phyloP scores from a whole-genome alignment of 1,284 basidiomycete species.

The Sporisorium reilianum region DNA sequence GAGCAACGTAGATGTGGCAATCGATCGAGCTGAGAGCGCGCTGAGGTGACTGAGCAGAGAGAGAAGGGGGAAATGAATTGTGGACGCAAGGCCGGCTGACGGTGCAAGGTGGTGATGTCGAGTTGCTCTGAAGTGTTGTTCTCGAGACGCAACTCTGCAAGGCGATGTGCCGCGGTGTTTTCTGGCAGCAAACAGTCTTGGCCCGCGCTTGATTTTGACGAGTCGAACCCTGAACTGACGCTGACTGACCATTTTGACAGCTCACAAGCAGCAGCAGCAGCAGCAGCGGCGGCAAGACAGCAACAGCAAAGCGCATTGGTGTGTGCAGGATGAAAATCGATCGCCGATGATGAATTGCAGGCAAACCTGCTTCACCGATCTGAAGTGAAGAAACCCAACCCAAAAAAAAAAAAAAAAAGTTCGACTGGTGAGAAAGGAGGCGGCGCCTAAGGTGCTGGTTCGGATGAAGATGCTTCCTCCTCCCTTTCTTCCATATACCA shows the following conservation, averaged over 20 bases:
- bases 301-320: neutral
- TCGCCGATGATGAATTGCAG: conserved; percentile 8
- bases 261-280: conserved; percentile 3
- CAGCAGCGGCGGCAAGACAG: neutral
- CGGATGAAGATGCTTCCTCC: neutral
- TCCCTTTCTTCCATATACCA: conserved; percentile 31
- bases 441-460: no score
- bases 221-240: conserved; percentile 1
- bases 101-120: neutral
- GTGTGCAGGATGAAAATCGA: neutral
- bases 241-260: conserved; percentile 7
- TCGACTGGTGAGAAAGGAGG: neutral
- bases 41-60: neutral
- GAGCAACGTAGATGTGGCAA: neutral
- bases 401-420: neutral
- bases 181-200: neutral
- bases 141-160: neutral
- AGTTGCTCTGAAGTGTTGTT: conserved; percentile 4
- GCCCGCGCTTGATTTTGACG: conserved; percentile 1
- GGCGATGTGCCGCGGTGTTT: neutral
- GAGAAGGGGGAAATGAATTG: neutral
- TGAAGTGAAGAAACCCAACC: neutral
- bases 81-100: neutral
- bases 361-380: neutral
- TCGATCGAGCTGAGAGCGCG: neutral